Evolutionary conservation across 2,329 filamentous ascomycete genomes (phyloP), one percentile per base, ranked within the genome.

Genomic region (Aspergillus jensenii): DNA sequence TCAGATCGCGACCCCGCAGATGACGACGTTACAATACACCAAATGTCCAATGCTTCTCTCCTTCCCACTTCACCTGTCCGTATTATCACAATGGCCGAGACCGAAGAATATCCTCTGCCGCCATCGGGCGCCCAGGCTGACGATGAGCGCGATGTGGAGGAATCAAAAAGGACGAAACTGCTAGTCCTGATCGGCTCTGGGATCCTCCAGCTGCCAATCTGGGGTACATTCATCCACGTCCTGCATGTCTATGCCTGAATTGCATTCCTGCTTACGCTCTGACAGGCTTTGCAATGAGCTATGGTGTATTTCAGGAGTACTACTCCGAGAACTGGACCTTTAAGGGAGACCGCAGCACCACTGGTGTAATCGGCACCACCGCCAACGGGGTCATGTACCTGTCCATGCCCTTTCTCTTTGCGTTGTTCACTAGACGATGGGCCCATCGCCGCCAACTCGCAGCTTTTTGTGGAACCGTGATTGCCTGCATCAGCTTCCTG

Each of bases 371-470:
- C 17, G 54, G 54, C 4, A 56, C 54, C 3, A 56, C 54, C n/a
- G 54, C 47, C 8, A 56, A 56, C 19, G 54, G 54, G 8, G 46
- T 56, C 54, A 56, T 56, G 54, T 56, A 56, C 47, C 45, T 56
- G 2, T 56, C 53, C 6, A 56, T 56, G 53, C 53, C 53, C 1
- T 50, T 56, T 31, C 53, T 56, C 6, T 56, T 56, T 19, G 53
- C 53, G 27, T 6, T 56, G 37, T 56, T 56, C 39, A 56, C 53
- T 14, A 35, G 53, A 19, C 37, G 53, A 21, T 51, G 46, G 46
- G 53, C 53, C 4, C 53, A 56, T 39, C 37, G 53, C 14, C 53
- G 53, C 25, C 53, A 51, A 4, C 37, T 45, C 1, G 53, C 53
- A 7, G 53, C 53, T 44, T 17, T 56, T 15, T 45, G 46, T 14